Percentiles rank a stretch among this genome's conserved stretches.
Evolutionary conservation across 2,329 filamentous ascomycete genomes (phyloP).

Genomic region (Dryadomyces sulphureus): DNA sequence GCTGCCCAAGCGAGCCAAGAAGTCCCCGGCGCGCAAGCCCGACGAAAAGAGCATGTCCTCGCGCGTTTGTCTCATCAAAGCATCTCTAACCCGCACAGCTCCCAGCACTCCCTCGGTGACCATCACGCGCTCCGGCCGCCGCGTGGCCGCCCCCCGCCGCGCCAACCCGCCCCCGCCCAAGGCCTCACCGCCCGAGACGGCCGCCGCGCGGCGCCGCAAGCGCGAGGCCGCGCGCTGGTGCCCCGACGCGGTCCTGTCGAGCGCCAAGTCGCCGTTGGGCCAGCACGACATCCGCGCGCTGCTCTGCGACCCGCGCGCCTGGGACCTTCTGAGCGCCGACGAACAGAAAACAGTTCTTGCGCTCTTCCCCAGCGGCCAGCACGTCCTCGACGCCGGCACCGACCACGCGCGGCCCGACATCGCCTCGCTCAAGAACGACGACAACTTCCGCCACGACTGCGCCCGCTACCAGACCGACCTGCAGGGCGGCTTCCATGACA

Average conservation of each 20-base stretch:
- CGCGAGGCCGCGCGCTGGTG: conserved; percentile 12
- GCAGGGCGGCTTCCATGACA: conserved; percentile 31
- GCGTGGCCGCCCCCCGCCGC: too few relatives aligned
- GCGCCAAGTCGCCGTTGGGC: conserved; percentile 20
- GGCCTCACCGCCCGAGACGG: background rate
- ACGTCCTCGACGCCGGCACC: conserved; percentile 18
- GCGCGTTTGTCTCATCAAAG: background rate
- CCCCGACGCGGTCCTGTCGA: conserved; percentile 19
- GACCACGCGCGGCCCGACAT: conserved; percentile 20
- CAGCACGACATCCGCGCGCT: conserved; percentile 21
- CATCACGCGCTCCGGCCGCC: conserved; percentile 3
- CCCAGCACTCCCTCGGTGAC: background rate
- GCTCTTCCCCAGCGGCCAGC: conserved; percentile 20
- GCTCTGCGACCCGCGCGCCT: conserved; percentile 21
- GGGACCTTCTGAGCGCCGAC: conserved; percentile 19
- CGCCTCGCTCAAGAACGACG: conserved; percentile 22
- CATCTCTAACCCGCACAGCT: background rate
- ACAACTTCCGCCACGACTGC: conserved; percentile 28
- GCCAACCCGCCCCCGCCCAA: background rate
- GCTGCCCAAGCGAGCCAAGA: too few relatives aligned
- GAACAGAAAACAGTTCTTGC: conserved; percentile 20
- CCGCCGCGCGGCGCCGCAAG: conserved; percentile 6
- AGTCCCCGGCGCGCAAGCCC: too few relatives aligned
- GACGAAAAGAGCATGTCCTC: background rate
- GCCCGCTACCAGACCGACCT: conserved; percentile 29